A percentile compares a stretch with the other conserved stretches of the same genome.
Evolutionary conservation across 2,329 filamentous ascomycete genomes (phyloP).

Genomic region (Paraphoma chrysanthemicola): DNA sequence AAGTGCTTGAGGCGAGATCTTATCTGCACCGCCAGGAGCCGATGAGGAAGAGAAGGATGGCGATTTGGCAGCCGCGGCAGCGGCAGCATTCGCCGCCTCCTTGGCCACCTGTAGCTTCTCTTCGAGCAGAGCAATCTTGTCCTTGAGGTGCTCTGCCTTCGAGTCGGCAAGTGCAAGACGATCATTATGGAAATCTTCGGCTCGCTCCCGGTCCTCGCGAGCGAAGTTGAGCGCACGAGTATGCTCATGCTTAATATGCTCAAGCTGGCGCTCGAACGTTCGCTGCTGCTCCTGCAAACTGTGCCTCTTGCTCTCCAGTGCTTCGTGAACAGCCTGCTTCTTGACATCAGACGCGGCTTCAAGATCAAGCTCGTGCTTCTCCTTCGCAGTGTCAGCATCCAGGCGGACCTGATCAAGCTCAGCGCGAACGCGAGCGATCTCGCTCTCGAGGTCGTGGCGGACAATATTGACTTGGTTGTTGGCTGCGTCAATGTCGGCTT

Average conservation of each 20-base stretch:
- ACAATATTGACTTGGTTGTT: slow-evolving; percentile 86
- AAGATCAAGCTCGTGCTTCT: slow-evolving; percentile 81
- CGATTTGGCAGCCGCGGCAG: slow-evolving; percentile 67
- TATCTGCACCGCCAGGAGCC: slow-evolving; percentile 68
- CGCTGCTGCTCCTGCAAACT: slow-evolving; percentile 62
- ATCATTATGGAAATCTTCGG: slow-evolving; percentile 81
- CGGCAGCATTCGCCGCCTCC: slow-evolving; percentile 83
- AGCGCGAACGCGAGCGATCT: slow-evolving; percentile 73
- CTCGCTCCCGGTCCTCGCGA: slow-evolving; percentile 80
- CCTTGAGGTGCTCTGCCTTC: slow-evolving; percentile 84
- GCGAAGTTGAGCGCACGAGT: slow-evolving; percentile 69
- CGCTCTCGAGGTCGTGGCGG: slow-evolving; percentile 80
- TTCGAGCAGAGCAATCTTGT: slow-evolving; percentile 83
- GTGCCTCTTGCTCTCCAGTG: slow-evolving; percentile 59
- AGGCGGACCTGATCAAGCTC: slow-evolving; percentile 80
- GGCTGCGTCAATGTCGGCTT: slow-evolving; percentile 81
- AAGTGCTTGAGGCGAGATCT: slow-evolving; percentile 91
- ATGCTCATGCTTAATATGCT: slow-evolving; percentile 65
- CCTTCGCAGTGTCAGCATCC: slow-evolving; percentile 81
- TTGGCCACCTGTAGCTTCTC: slow-evolving; percentile 91
- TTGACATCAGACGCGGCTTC: slow-evolving; percentile 79
- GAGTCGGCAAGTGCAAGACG: slow-evolving; percentile 82
- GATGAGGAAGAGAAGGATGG: slow-evolving; percentile 49
- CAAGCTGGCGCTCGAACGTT: slow-evolving; percentile 45
- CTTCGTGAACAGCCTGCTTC: slow-evolving; percentile 63